Evolutionary conservation across 306 rosid species (phyloP), one percentile per base, ranked within the genome.

Genomic region (Ziziphus jujuba): DNA sequence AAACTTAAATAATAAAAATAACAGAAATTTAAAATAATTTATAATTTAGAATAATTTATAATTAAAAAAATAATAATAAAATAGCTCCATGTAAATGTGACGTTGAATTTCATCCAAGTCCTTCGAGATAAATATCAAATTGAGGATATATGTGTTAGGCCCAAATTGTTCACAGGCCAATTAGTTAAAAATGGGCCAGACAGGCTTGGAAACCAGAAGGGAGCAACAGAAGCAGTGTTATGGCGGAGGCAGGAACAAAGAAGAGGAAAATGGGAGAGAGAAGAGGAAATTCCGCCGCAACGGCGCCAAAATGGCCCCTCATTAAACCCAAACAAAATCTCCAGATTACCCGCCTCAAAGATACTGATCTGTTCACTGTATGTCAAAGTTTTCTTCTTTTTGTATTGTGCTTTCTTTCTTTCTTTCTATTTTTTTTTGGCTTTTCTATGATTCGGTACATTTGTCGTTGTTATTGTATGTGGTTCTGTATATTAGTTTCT

Each of bases 321-420:
- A 75, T 93, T 80, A 87, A 88, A 77, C 84, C 97, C 45, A 93
- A 93, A 69, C 74, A 69, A 40, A 79, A 86, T 80, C 86, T 90
- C 20, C 90, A 77, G 50, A 79, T 82, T 40, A 77, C 59, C 35
- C 85, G 52, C 23, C 67, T 93, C 58, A 87, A 85, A 65, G 86
- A 86, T n/a, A 34, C 61, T 52, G 83, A 93, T 84, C 99, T 93
- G 6, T 90, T 90, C 65, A 82, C 92, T 62, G 99, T 93, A 69
- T 54, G 79, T 65, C 56, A 73, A 33, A 56, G 28, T 57, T 48
- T 74, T 50, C 2, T 54, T 34, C 8, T n/a, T 34, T 66, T 7
- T 47, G 6, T 56, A 45, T 59, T 13, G 67, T 54, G 5, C 20
- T 15, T 31, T 43, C 9, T 5, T 60, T 60, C 24, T 20, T 66